These are phyloP conservation scores for Jaltomata sinuosa DNA, from an alignment of 257 asterid genomes.

Conservation along the genomic window DNA sequence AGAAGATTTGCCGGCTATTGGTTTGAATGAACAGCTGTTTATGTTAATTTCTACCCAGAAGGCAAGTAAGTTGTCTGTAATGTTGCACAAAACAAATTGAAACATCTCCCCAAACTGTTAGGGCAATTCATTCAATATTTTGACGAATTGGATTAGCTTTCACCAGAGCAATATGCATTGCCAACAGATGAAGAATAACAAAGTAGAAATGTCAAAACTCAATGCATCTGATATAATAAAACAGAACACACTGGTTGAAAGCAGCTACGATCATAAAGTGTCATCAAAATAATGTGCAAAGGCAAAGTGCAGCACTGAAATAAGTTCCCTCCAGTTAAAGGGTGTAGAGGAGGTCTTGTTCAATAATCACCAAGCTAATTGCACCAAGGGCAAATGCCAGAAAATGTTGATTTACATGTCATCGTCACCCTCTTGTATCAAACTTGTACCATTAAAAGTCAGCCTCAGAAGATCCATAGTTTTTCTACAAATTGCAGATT, in stretches of 20 bases:
- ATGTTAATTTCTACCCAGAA: too few relatives aligned
- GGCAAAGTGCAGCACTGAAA: background rate
- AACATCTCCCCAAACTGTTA: too few relatives aligned
- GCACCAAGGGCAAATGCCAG: background rate
- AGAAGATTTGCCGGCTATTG: background rate
- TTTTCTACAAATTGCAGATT: too few relatives aligned
- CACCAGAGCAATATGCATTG: background rate
- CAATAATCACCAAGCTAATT: background rate
- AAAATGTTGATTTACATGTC: background rate
- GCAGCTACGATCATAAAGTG: background rate
- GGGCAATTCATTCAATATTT: background rate
- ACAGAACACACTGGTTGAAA: background rate
- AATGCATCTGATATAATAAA: too few relatives aligned
- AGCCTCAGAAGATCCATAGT: too few relatives aligned
- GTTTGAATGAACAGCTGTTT: too few relatives aligned
- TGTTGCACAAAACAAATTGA: too few relatives aligned
- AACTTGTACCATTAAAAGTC: background rate
- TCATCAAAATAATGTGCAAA: too few relatives aligned
- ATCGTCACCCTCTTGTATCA: background rate
- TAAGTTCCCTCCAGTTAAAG: background rate
- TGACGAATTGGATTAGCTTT: background rate
- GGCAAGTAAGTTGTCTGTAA: too few relatives aligned
- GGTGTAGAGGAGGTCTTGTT: background rate
- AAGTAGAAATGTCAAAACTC: too few relatives aligned
- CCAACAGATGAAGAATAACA: background rate